Evolutionary conservation across 768 basidiomycete genomes (phyloP), one percentile per base, ranked within the genome.

Genomic region (Lyophyllum decastes): DNA sequence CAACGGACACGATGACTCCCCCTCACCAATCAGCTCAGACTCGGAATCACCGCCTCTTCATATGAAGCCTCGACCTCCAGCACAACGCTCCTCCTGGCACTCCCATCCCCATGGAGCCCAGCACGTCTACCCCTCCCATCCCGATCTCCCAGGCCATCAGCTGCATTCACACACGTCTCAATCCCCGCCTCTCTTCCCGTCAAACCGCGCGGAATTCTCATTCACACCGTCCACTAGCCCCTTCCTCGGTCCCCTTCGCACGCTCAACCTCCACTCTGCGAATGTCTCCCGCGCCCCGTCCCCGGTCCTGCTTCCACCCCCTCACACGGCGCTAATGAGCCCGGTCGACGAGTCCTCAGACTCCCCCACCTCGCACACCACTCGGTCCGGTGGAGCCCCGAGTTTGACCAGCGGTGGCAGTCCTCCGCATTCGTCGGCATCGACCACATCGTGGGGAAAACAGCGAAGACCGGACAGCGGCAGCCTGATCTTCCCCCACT

Each of bases 201-300:
- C 66, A 64, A 77, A 55, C 61, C 51, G 24, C 57, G 61, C 68
- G 51, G 76, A 77, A 34, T 70, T 76, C 62, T 62, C 74, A 10
- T 76, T 81, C 64, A 91, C 90, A 0, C 90, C 90, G 1, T 87
- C 86, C 19, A 87, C 89, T 1, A 89, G 87, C 58, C 90, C 90
- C 0, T 92, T 93, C 79, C 82, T 93, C 21, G 90, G 87, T 0
- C 89, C 89, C 2, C 72, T 93, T 62, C 81, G 88, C 53, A 87
- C 87, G 6, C 80, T 93, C 57, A 87, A 90, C 64, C 82, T 92
- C 44, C 88, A 90, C 65, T 88, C 86, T 1, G 75, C 87, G 2
- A 82, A 82, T 51, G 83, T 86, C 0, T 88, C 86, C 11, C 82
- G 89, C 46, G 89, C 87, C 0, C 87, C 90, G 0, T 88, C 87